phyloP scores from a whole-genome alignment of 108 stramenopile species.

The Thalassiosira profunda region DNA sequence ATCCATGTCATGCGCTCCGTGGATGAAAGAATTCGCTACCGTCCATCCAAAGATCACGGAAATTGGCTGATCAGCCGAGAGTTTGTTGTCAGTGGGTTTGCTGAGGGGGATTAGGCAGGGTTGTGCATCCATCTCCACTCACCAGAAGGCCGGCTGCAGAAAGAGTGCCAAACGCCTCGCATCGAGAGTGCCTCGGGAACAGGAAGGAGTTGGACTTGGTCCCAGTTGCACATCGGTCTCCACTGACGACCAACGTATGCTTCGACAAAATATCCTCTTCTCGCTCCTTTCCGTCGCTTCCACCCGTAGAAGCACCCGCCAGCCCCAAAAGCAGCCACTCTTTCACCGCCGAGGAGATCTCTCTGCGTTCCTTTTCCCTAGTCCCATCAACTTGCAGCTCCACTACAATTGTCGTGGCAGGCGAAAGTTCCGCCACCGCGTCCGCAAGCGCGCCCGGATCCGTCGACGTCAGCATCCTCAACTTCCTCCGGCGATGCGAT shows the following conservation, averaged over 20 bases:
- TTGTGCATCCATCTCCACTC: constrained; percentile 7
- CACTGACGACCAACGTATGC: constrained; percentile 78
- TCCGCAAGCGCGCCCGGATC: constrained; percentile 64
- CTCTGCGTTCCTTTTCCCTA: constrained; percentile 54
- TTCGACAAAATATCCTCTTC: constrained; percentile 50
- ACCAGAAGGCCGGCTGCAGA: constrained; percentile 74
- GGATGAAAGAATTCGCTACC: constrained; percentile 49
- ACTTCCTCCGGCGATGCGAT: constrained; percentile 21
- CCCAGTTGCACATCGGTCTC: constrained; percentile 24
- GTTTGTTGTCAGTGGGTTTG: no score
- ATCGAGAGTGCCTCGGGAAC: constrained; percentile 67
- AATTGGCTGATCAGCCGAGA: no score
- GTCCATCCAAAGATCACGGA: constrained; percentile 87
- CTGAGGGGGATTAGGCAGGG: no score
- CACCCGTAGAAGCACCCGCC: not conserved
- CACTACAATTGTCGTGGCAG: constrained; percentile 77
- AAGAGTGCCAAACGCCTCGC: constrained; percentile 78
- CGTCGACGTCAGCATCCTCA: constrained; percentile 60
- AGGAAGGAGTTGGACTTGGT: constrained; percentile 66
- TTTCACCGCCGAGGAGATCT: constrained; percentile 45
- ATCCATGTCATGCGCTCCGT: constrained; percentile 86
- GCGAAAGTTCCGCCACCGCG: constrained; percentile 54
- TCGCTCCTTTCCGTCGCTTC: not conserved
- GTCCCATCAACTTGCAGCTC: constrained; percentile 45
- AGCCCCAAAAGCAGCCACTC: constrained; percentile 65